These are phyloP conservation scores for Orbilia quercus DNA, from an alignment of 2,329 filamentous ascomycete species.

Conservation along the genomic window DNA sequence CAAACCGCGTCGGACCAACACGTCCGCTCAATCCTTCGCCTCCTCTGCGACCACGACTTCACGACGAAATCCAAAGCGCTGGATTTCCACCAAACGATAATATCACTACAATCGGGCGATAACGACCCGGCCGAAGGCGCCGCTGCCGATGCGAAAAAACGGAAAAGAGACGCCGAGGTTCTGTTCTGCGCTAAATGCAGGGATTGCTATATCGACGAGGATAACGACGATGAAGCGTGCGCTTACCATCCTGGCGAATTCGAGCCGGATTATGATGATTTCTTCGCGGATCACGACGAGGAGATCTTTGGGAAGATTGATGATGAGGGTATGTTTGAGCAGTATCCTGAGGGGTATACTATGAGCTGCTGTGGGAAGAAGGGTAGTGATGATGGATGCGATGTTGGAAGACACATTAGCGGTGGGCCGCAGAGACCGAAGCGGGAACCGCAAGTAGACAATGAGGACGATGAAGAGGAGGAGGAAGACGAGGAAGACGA, in stretches of 20 bases:
- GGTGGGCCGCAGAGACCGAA: constrained; percentile 1
- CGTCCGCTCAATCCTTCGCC: constrained; percentile 49
- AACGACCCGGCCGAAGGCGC: too few species aligned
- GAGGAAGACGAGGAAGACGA: constrained; percentile 11
- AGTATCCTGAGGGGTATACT: constrained; percentile 38
- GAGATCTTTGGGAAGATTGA: constrained; percentile 21
- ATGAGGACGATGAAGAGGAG: constrained; percentile 13
- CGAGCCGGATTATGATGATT: constrained; percentile 37
- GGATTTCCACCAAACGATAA: constrained; percentile 29
- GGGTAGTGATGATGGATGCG: constrained; percentile 22
- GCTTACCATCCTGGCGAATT: constrained; percentile 48
- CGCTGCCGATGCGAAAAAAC: constrained; percentile 19
- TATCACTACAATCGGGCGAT: constrained; percentile 18
- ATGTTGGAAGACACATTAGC: constrained; percentile 27
- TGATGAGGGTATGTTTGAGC: constrained; percentile 30
- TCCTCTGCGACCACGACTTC: constrained; percentile 46
- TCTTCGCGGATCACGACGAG: constrained; percentile 44
- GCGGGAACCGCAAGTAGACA: constrained; percentile 3
- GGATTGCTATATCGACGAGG: constrained; percentile 45
- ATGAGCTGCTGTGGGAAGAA: constrained; percentile 41
- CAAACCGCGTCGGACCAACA: constrained; percentile 50
- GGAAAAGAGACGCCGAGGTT: constrained; percentile 31
- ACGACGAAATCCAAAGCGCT: constrained; percentile 26
- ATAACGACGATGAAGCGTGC: constrained; percentile 37
- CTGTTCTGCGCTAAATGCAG: constrained; percentile 46